Base-by-base conservation (phyloP, 129 eudicot genomes). In the Sambucus nigra region DNA sequence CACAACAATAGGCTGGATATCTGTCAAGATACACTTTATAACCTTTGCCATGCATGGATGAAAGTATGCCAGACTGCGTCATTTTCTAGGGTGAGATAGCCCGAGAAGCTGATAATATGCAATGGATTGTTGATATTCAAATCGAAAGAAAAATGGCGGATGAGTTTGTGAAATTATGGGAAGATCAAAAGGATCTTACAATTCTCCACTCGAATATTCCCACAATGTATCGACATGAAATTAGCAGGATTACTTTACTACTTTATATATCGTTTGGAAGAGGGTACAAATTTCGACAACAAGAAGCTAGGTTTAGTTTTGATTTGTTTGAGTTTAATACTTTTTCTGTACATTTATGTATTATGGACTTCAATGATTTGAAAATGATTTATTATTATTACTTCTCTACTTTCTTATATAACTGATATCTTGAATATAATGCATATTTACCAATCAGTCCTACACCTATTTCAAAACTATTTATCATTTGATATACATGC, bases 91-190 rank as follows among this genome's bases (percentile, higher is more conserved):
- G 67, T 5, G 93, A 84, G 60, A 84, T 88, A 31, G 84, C 93
- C 42, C 74, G 97, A 57, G 92, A 81, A 72, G 95, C 97, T 29
- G 97, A 88, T 60, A 88, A 84, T 57, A 73, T 88, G 57, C 88
- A 84, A 67, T 88, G 97, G 97, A 64, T 88, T 22, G 88, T 84
- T 10, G 93, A 79, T 44, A 84, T 88, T 52, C 63, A 84, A 41
- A 71, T 88, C 7, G 80, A 84, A 25, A 76, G 68, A 51, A 70
- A 78, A 38, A 73, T 78, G 33, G 76, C 76, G 26, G 95, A 84
- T 22, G 95, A 79, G 28, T 84, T 88, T 56, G 95, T 84, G 16
- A 73, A 78, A 27, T 42, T 88, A 28, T 88, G 97, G 97, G 73
- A 92, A 1, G 87, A 76, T 20, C 97, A 84, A 47, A 78, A 78